A percentile compares a stretch with the other conserved stretches of the same genome.
Conservation (phyloP, 2,329 filamentous ascomycete genomes). For the Grosmannia penicillata region DNA sequence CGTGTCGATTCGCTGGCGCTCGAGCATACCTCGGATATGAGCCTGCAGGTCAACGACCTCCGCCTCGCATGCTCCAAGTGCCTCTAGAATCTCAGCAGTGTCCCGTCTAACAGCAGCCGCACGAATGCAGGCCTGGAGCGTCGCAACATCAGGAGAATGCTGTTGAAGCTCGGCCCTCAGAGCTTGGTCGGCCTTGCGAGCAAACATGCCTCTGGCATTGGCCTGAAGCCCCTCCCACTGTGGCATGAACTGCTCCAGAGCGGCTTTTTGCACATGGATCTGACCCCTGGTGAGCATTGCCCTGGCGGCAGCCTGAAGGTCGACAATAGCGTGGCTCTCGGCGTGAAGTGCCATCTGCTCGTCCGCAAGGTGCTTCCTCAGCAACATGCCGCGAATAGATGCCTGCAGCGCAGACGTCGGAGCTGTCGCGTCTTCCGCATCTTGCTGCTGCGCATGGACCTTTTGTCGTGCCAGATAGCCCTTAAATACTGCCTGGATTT, state of each 20-base stretch:
- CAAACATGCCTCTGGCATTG: conserved; percentile 29
- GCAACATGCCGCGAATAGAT: conserved; percentile 49
- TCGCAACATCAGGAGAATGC: conserved; percentile 27
- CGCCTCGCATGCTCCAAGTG: conserved; percentile 28
- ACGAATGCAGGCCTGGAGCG: conserved; percentile 36
- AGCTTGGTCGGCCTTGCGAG: conserved; percentile 27
- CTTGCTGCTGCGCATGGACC: conserved; percentile 38
- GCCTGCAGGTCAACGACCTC: conserved; percentile 40
- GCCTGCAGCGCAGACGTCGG: conserved; percentile 48
- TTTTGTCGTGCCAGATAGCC: conserved; percentile 50
- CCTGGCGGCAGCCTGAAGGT: conserved; percentile 52
- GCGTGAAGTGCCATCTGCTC: conserved; percentile 37
- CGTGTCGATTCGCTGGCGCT: conserved; percentile 32
- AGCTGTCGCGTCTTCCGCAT: conserved; percentile 35
- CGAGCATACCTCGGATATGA: conserved; percentile 44
- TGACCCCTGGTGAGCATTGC: conserved; percentile 44
- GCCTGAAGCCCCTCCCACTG: conserved; percentile 36
- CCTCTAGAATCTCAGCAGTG: conserved; percentile 30
- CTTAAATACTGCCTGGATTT: conserved; percentile 50
- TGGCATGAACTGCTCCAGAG: conserved; percentile 32
- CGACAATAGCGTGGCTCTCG: conserved; percentile 32
- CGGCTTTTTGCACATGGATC: conserved; percentile 33
- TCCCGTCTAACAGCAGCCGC: conserved; percentile 39
- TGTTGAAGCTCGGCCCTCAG: conserved; percentile 33
- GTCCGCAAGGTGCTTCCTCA: conserved; percentile 39